A percentile compares a stretch with the other conserved stretches of the same genome.
These are phyloP conservation scores for Monilinia fructigena DNA, from an alignment of 2,329 filamentous ascomycete genomes.

Conservation along the genomic window DNA sequence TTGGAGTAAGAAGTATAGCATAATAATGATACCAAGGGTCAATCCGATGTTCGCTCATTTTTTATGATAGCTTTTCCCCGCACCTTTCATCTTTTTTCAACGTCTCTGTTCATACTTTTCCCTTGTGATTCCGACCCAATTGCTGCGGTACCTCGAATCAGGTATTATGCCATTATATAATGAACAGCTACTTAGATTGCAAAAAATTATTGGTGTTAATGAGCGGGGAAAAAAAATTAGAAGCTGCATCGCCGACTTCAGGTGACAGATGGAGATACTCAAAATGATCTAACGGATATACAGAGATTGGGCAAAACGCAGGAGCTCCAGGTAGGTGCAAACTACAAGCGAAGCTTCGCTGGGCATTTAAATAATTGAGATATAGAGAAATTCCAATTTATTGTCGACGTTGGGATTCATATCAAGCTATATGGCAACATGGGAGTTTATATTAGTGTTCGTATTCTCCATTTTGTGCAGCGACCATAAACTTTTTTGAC, in stretches of 20 bases:
- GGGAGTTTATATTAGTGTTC: conserved; percentile 45
- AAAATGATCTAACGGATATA: conserved; percentile 41
- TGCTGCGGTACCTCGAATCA: neutral
- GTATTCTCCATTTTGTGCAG: conserved; percentile 9
- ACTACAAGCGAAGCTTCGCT: neutral
- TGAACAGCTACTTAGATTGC: neutral
- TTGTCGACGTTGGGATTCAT: conserved; percentile 46
- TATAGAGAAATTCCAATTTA: conserved; percentile 44
- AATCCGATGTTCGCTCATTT: neutral
- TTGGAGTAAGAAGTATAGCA: conserved; percentile 9
- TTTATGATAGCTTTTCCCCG: neutral
- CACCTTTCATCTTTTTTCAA: neutral
- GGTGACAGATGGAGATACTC: conserved; percentile 32
- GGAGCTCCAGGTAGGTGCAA: conserved; percentile 33
- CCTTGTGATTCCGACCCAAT: neutral
- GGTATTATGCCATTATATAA: conserved; percentile 8
- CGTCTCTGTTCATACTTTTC: neutral
- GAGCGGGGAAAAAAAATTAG: conserved; percentile 24
- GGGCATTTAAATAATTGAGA: neutral
- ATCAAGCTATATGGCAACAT: conserved; percentile 46
- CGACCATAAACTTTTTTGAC: neutral
- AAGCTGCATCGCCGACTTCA: conserved; percentile 8
- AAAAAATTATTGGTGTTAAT: conserved; percentile 4
- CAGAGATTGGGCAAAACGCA: conserved; percentile 38
- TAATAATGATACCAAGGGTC: neutral